Evolutionary conservation across 306 rosid species (phyloP).

Genomic region (Sesbania bispinosa): DNA sequence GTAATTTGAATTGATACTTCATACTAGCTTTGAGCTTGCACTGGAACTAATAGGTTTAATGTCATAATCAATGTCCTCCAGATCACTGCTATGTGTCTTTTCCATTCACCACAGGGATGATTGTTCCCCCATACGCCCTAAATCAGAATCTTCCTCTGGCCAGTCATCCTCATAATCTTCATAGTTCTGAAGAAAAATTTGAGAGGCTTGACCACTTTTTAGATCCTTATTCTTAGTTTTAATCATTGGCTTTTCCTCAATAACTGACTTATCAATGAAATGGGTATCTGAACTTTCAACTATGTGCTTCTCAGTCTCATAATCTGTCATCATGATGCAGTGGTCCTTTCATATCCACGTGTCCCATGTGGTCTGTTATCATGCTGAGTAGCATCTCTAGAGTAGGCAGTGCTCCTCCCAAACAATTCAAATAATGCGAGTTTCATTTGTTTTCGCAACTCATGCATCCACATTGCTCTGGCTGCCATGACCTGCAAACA

Average conservation of each 20-base stretch:
- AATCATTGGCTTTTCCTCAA: constrained; percentile 45
- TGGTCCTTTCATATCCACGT: constrained; percentile 34
- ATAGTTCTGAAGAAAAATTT: constrained; percentile 39
- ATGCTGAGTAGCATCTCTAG: constrained; percentile 38
- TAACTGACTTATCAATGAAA: constrained; percentile 57
- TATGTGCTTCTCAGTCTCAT: constrained; percentile 48
- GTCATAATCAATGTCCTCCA: constrained; percentile 73
- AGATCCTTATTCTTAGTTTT: constrained; percentile 45
- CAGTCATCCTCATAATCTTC: constrained; percentile 68
- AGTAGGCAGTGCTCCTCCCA: constrained; percentile 43
- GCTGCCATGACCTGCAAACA: constrained; percentile 73
- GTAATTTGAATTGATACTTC: constrained; percentile 16
- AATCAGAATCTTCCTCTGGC: constrained; percentile 86
- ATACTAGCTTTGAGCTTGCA: constrained; percentile 35
- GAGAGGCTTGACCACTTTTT: constrained; percentile 42
- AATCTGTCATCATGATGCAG: constrained; percentile 38
- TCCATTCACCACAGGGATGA: constrained; percentile 44
- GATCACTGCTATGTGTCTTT: constrained; percentile 95
- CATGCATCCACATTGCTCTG: constrained; percentile 92
- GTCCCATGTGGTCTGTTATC: constrained; percentile 38
- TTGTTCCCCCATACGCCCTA: constrained; percentile 39
- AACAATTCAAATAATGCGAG: constrained; percentile 46
- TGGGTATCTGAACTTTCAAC: constrained; percentile 49
- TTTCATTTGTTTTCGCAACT: constrained; percentile 65
- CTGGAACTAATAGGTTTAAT: constrained; percentile 38